Conservation (phyloP, 2,329 filamentous ascomycete species). For the Aspergillus sp. region DNA sequence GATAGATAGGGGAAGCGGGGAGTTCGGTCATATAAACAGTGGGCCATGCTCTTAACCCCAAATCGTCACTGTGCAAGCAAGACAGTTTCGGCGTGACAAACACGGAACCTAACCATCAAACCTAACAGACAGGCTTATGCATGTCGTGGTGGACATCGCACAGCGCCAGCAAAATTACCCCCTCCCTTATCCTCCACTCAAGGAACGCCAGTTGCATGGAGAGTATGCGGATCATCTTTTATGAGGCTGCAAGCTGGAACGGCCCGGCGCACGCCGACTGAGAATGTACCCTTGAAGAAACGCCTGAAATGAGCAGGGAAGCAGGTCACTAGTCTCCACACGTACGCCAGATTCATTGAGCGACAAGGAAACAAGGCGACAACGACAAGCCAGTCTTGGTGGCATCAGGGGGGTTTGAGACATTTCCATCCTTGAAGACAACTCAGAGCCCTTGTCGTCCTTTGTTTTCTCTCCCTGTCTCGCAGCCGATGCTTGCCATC, state of each 20-base stretch:
- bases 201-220: constrained; percentile 29
- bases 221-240: constrained; percentile 40
- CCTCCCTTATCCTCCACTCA: constrained; percentile 34
- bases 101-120: constrained; percentile 39
- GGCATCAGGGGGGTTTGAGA: constrained; percentile 21
- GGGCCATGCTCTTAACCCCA: constrained; percentile 27
- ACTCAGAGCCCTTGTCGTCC: constrained; percentile 20
- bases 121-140: constrained; percentile 40
- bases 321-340: constrained; percentile 23
- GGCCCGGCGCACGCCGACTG: constrained; percentile 46
- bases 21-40: constrained; percentile 39
- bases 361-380: constrained; percentile 17
- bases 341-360: constrained; percentile 21
- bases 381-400: constrained; percentile 16
- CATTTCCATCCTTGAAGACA: constrained; percentile 18
- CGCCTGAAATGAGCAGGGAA: constrained; percentile 31
- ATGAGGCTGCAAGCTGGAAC: constrained; percentile 47
- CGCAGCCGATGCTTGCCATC: constrained; percentile 13
- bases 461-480: constrained; percentile 7
- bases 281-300: constrained; percentile 38
- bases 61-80: constrained; percentile 17
- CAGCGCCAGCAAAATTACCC: constrained; percentile 34
- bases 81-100: constrained; percentile 28
- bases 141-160: constrained; percentile 33
- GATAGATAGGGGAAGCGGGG: constrained; percentile 38